Evolutionary conservation across 106 monocot genomes (phyloP).

Genomic region (Dioscorea alata): DNA sequence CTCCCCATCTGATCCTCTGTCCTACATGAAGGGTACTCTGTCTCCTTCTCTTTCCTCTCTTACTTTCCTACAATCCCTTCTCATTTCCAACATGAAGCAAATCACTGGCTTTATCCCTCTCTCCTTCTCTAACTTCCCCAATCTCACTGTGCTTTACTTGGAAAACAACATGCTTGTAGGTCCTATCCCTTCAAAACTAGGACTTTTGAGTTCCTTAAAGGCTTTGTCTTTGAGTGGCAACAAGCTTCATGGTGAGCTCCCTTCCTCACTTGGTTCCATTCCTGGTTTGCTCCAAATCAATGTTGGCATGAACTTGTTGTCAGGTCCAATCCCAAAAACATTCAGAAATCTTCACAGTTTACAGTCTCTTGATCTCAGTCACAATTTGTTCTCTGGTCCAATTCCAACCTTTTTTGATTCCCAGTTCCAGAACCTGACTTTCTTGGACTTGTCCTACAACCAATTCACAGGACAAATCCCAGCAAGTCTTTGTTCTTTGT

Average conservation of each 20-base stretch:
- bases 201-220: constrained; percentile 27
- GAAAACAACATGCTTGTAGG: constrained; percentile 59
- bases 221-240: constrained; percentile 57
- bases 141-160: constrained; percentile 76
- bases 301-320: constrained; percentile 42
- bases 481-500: constrained; percentile 35
- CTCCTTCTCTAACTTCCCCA: constrained; percentile 28
- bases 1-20: not conserved
- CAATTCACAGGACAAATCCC: constrained; percentile 67
- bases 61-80: constrained; percentile 40
- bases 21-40: constrained; percentile 59
- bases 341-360: constrained; percentile 30
- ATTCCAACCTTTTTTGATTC: constrained; percentile 46
- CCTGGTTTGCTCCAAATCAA: constrained; percentile 53
- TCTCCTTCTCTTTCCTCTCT: constrained; percentile 59
- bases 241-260: constrained; percentile 43
- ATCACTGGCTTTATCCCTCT: constrained; percentile 58
- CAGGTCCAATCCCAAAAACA: constrained; percentile 36
- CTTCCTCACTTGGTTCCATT: constrained; percentile 37
- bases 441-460: constrained; percentile 69
- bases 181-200: constrained; percentile 44
- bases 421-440: constrained; percentile 32
- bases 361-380: constrained; percentile 55
- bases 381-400: constrained; percentile 49
- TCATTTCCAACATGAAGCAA: constrained; percentile 64